phyloP scores from a whole-genome alignment of 768 basidiomycete genomes.

The Calvatia gigantea region DNA sequence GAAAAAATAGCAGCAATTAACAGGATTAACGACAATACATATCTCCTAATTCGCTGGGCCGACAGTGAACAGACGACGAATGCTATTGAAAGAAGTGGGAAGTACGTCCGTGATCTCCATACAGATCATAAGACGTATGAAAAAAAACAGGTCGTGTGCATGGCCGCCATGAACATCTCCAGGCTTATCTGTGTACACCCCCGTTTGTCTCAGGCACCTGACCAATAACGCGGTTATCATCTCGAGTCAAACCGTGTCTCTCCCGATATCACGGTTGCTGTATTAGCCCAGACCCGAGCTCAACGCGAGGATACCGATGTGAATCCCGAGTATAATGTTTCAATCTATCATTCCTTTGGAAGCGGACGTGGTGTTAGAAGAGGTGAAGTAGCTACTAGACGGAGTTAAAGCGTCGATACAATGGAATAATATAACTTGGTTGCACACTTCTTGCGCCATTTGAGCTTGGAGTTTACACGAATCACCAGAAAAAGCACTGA shows the following conservation, averaged over 20 bases:
- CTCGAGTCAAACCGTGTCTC: background rate
- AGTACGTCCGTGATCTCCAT: too few relatives aligned
- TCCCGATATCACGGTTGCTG: background rate
- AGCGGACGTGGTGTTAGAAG: slow-evolving; percentile 22
- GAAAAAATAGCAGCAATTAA: background rate
- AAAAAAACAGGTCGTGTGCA: background rate
- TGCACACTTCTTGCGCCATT: slow-evolving; percentile 12
- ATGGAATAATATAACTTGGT: background rate
- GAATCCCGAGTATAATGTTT: background rate
- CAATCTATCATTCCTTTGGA: background rate
- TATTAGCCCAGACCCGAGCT: background rate
- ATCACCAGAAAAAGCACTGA: too few relatives aligned
- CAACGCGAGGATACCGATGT: background rate
- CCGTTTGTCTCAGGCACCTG: background rate
- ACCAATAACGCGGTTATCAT: background rate
- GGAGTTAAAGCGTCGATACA: slow-evolving; percentile 24
- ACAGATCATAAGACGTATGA: background rate
- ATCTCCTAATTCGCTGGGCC: background rate
- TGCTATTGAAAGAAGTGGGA: background rate
- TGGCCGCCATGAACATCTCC: too few relatives aligned
- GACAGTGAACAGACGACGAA: background rate
- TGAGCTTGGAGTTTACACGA: slow-evolving; percentile 3
- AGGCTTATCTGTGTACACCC: too few relatives aligned
- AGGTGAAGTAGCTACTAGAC: slow-evolving; percentile 16
- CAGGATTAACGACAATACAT: background rate